Conservation (phyloP, 2,329 filamentous ascomycete species). For the Scortechinia acanthostroma region DNA sequence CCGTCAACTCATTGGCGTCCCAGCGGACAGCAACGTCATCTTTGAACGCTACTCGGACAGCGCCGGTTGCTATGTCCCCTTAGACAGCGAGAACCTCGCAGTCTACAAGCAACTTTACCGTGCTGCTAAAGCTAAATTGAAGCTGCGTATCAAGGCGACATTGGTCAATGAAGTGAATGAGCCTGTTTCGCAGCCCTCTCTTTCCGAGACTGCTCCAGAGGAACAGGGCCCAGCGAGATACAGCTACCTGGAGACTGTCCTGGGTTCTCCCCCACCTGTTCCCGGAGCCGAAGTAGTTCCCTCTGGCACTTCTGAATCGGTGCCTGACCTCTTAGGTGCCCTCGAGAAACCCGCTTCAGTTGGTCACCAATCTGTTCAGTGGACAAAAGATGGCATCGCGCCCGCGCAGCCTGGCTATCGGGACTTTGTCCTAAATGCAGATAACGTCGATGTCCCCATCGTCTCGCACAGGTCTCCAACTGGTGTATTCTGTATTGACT, state of each 20-base stretch:
- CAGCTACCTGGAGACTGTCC: background rate
- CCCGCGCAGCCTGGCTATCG: background rate
- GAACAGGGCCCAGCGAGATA: background rate
- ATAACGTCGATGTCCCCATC: background rate
- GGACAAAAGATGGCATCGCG: background rate
- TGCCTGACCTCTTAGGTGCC: too few species aligned
- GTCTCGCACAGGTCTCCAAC: constrained; percentile 6
- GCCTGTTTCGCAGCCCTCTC: constrained; percentile 6
- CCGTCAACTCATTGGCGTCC: constrained; percentile 60
- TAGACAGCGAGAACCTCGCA: constrained; percentile 70
- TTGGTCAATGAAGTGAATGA: constrained; percentile 23
- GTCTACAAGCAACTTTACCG: constrained; percentile 96
- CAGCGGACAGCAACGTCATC: constrained; percentile 49
- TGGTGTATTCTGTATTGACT: constrained; percentile 74
- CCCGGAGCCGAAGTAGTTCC: background rate
- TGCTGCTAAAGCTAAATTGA: constrained; percentile 94
- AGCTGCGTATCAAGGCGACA: constrained; percentile 80
- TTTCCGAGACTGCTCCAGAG: constrained; percentile 3
- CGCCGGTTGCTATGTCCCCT: constrained; percentile 69
- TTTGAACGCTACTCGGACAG: constrained; percentile 96
- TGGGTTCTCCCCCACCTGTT: background rate
- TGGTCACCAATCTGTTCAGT: too few species aligned
- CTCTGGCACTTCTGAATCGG: background rate
- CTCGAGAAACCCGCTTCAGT: too few species aligned
- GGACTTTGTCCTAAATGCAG: background rate